These are phyloP conservation scores for Ogataea naganishii DNA, from an alignment of 805 yeast genomes.

Conservation along the genomic window DNA sequence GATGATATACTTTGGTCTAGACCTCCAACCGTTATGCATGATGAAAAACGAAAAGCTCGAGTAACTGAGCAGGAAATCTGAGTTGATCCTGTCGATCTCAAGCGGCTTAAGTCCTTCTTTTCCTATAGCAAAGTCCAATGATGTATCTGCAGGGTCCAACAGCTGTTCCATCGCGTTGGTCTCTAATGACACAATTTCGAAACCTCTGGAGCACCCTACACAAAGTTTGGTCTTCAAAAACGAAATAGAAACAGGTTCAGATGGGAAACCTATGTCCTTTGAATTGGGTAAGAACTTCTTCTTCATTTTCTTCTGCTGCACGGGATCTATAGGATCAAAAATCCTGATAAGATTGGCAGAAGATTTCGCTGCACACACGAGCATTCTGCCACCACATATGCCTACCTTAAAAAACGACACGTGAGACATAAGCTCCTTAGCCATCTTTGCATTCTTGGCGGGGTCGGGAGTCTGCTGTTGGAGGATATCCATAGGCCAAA, in stretches of 20 bases:
- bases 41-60: constrained; percentile 93
- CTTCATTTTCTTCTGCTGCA: constrained; percentile 48
- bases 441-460: constrained; percentile 47
- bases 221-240: constrained; percentile 83
- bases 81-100: constrained; percentile 83
- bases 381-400: constrained; percentile 78
- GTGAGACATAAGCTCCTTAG: constrained; percentile 78
- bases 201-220: constrained; percentile 94
- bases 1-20: constrained; percentile 86
- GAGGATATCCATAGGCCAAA: constrained; percentile 68
- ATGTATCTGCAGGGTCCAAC: constrained; percentile 96
- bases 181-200: constrained; percentile 84
- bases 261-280: constrained; percentile 69
- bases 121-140: constrained; percentile 85
- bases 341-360: constrained; percentile 71
- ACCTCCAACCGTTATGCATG: constrained; percentile 93
- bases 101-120: constrained; percentile 80
- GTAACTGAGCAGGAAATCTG: constrained; percentile 81
- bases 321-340: constrained; percentile 83
- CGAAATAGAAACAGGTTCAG: constrained; percentile 88
- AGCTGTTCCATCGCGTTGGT: constrained; percentile 82
- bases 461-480: constrained; percentile 39
- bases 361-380: constrained; percentile 87
- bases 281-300: constrained; percentile 62
- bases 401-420: constrained; percentile 89